Evolutionary conservation across 768 basidiomycete genomes (phyloP).

Genomic region (Boletus fagicola): DNA sequence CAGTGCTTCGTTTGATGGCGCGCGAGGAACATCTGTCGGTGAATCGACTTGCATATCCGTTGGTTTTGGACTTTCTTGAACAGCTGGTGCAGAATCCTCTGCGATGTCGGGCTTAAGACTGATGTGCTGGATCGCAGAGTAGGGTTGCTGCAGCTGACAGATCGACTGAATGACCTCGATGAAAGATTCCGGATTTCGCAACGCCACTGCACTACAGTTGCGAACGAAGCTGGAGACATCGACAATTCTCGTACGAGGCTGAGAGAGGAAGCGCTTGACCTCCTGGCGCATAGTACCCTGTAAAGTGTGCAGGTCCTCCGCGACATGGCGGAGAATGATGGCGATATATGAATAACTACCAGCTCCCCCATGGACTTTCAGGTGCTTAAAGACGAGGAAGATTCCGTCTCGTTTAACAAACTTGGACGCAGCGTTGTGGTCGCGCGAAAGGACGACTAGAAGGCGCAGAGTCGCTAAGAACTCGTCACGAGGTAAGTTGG

Average conservation of each 20-base stretch:
- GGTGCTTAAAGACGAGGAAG: conserved; percentile 58
- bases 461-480: conserved; percentile 78
- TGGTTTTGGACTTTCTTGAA: conserved; percentile 21
- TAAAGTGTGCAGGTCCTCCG: conserved; percentile 71
- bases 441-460: conserved; percentile 80
- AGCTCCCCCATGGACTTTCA: conserved; percentile 54
- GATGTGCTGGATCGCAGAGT: conserved; percentile 53
- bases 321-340: conserved; percentile 86
- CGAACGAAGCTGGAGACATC: conserved; percentile 76
- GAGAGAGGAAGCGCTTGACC: conserved; percentile 75
- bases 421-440: conserved; percentile 58
- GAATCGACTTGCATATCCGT: conserved; percentile 63
- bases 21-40: conserved; percentile 22
- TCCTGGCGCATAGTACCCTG: conserved; percentile 77
- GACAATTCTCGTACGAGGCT: conserved; percentile 63
- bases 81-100: conserved; percentile 10
- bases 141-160: conserved; percentile 72
- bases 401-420: conserved; percentile 72
- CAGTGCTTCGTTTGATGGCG: conserved; percentile 42
- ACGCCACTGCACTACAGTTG: conserved; percentile 71
- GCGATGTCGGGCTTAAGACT: conserved; percentile 47
- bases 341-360: conserved; percentile 82
- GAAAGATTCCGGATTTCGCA: conserved; percentile 78
- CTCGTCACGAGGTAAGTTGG: conserved; percentile 73
- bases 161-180: conserved; percentile 67